phyloP scores from a whole-genome alignment of 2,329 filamentous ascomycete species.

The Botrytis tulipae region DNA sequence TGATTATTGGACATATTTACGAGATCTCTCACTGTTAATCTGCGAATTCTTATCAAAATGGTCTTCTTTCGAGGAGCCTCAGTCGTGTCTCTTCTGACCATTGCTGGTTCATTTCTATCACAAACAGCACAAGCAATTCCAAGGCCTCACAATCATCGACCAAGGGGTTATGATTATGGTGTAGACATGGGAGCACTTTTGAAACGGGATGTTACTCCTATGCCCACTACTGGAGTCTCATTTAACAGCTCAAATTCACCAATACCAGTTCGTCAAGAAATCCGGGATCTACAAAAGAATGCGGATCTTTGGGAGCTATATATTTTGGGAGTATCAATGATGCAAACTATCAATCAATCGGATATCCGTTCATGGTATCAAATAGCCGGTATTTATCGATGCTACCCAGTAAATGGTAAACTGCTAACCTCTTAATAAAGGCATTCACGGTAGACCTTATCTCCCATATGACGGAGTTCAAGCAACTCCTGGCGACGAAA shows the following conservation, averaged over 20 bases:
- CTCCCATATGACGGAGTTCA: conserved; percentile 30
- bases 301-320: conserved; percentile 33
- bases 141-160: background rate
- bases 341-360: conserved; percentile 26
- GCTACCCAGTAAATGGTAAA: background rate
- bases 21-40: background rate
- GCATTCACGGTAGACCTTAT: conserved; percentile 36
- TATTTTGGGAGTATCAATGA: conserved; percentile 34
- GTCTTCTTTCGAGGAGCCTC: background rate
- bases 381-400: conserved; percentile 28
- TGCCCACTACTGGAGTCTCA: conserved; percentile 14
- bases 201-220: conserved; percentile 25
- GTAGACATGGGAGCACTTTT: conserved; percentile 20
- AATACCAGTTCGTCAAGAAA: conserved; percentile 29
- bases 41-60: background rate
- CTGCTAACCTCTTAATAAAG: conserved; percentile 23
- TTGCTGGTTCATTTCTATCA: background rate
- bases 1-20: background rate
- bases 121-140: conserved; percentile 6
- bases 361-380: conserved; percentile 35
- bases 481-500: conserved; percentile 23
- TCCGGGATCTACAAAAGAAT: conserved; percentile 33
- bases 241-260: conserved; percentile 28
- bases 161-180: conserved; percentile 30
- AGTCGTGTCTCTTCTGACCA: background rate